A percentile compares a stretch with the other conserved stretches of the same genome.
Evolutionary conservation across 2,329 filamentous ascomycete genomes (phyloP).

Genomic region (Microsporum ferrugineum): DNA sequence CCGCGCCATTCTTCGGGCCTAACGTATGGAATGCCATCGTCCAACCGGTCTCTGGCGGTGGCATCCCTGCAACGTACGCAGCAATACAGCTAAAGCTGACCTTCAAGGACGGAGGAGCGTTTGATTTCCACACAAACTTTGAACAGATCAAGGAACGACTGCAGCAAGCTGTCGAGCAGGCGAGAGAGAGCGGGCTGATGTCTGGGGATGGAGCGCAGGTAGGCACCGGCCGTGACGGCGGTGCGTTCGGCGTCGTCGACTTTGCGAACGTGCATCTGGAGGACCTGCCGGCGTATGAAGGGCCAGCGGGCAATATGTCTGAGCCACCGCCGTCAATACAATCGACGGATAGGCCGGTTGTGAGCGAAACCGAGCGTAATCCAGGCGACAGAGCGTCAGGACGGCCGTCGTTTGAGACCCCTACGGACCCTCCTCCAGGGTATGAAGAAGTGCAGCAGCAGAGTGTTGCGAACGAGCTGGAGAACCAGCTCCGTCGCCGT

Average conservation of each 20-base stretch:
- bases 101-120: slow-evolving; percentile 92
- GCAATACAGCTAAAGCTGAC: slow-evolving; percentile 71
- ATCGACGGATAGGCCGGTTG: background rate
- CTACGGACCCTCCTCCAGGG: slow-evolving; percentile 68
- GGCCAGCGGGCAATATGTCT: slow-evolving; percentile 30
- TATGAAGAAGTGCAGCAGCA: slow-evolving; percentile 87
- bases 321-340: background rate
- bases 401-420: slow-evolving; percentile 35
- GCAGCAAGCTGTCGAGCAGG: slow-evolving; percentile 66
- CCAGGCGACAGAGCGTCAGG: background rate
- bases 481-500: slow-evolving; percentile 40
- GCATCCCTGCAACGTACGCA: slow-evolving; percentile 61
- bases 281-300: slow-evolving; percentile 78
- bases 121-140: slow-evolving; percentile 74
- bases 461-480: slow-evolving; percentile 61
- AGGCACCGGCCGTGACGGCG: slow-evolving; percentile 27
- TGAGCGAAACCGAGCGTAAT: background rate
- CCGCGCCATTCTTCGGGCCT: slow-evolving; percentile 81
- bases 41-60: slow-evolving; percentile 70
- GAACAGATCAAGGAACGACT: slow-evolving; percentile 75
- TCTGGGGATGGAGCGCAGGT: slow-evolving; percentile 24
- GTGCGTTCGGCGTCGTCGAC: slow-evolving; percentile 39
- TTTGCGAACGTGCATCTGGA: slow-evolving; percentile 63
- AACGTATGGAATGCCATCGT: slow-evolving; percentile 79
- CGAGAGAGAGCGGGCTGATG: slow-evolving; percentile 49